Evolutionary conservation across 495 filamentous ascomycete species (phyloP), one percentile per base, ranked within the genome.

Genomic region (Haplographium delicatum): DNA sequence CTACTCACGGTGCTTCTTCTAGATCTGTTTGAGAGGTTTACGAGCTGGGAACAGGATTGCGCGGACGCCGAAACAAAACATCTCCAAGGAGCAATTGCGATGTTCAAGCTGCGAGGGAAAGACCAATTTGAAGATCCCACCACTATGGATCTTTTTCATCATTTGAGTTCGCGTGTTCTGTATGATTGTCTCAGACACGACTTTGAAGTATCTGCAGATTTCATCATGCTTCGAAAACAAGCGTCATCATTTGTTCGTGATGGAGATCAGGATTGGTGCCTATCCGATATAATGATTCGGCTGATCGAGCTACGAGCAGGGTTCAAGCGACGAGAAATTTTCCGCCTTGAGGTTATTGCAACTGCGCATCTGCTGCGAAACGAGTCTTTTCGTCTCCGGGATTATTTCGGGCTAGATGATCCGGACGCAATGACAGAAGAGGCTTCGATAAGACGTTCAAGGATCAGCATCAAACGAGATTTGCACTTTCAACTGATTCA

Each of bases 221-320:
- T 7, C 13, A 13, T 31, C 7, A 13, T 13, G 13, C 28, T 31
- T 7, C 7, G 28, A 13, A 31, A 13, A 13, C 28, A 31, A 31
- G 28, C 28, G 13, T 7, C 7, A 7, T 7, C 7, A 31, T 31
- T 31, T 31, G 28, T 13, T 31, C 7, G 13, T 27, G 25, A 38
- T 72, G 0, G 71, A 68, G 44, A 80, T 70, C 56, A 78, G 37
- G 13, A 44, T 25, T 44, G 37, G 37, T 9, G 41, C 13, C 18
- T 44, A 11, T 9, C 11, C 27, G 41, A 44, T 13, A 10, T 24
- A 3, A 44, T 44, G 24, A n/a, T 25, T 23, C 18, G 20, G 20
- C 19, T 40, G 24, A 26, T 13, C 27, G 10, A 8, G 24, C 27
- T 44, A 18, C 19, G 24, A 26, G 24, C 24, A 11, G 7, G 24